A percentile compares a stretch with the other conserved stretches of the same genome.
Evolutionary conservation across 345 rosid genomes (phyloP).

Genomic region (Lumnitzera racemosa): DNA sequence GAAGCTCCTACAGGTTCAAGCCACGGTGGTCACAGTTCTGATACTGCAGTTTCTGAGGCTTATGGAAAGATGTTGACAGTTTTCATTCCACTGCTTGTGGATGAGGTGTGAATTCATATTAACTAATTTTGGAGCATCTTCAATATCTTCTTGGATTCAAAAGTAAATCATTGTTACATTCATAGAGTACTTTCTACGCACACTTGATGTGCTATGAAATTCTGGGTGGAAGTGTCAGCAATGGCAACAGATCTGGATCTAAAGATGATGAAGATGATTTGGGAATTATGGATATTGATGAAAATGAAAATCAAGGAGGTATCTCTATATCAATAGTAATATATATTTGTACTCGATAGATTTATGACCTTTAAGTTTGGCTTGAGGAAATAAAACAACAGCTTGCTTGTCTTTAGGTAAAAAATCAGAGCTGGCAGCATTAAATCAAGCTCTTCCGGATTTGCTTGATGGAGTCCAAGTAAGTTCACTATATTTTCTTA

Average conservation of each 20-base stretch:
- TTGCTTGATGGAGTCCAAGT: slow-evolving; percentile 98
- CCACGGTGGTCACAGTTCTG: slow-evolving; percentile 58
- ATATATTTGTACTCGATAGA: no score
- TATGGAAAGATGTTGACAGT: slow-evolving; percentile 95
- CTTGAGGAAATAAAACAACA: not conserved
- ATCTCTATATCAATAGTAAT: slow-evolving; percentile 6
- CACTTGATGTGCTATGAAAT: slow-evolving; percentile 99
- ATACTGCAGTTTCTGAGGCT: slow-evolving; percentile 92
- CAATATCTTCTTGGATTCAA: no score
- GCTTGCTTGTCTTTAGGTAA: slow-evolving; percentile 35
- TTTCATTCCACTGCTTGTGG: slow-evolving; percentile 96
- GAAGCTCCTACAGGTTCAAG: slow-evolving; percentile 75
- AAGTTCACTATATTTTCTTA: slow-evolving; percentile 3
- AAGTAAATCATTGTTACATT: slow-evolving; percentile 8
- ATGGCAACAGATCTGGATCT: slow-evolving; percentile 48
- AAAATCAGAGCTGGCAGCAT: slow-evolving; percentile 59
- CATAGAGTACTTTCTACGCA: slow-evolving; percentile 98
- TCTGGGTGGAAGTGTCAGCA: slow-evolving; percentile 66
- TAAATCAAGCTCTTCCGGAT: slow-evolving; percentile 94
- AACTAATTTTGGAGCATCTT: not conserved
- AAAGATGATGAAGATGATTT: slow-evolving; percentile 70
- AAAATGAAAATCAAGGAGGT: slow-evolving; percentile 71
- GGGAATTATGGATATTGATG: slow-evolving; percentile 96
- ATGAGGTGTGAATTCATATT: slow-evolving; percentile 52
- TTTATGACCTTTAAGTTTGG: no score